Evolutionary conservation across 495 filamentous ascomycete genomes (phyloP), one percentile per base, ranked within the genome.

Genomic region (Glutinoglossum americanum): DNA sequence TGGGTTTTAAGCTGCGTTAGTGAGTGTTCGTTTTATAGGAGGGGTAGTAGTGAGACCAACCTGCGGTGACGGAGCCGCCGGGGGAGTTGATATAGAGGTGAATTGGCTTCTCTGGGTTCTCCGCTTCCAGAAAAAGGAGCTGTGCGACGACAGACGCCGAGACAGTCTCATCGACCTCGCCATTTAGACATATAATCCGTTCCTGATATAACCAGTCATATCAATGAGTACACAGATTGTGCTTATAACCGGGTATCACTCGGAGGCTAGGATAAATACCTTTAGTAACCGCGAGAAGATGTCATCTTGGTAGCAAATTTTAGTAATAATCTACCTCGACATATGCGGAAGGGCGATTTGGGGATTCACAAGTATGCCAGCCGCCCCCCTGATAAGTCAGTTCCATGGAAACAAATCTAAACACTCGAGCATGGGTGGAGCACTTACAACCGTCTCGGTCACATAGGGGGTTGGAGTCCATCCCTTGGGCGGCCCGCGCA

Each of bases 51-150:
- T 30, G 33, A 26, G 19, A 33, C 25, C 35, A 35, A 78, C 75
- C 82, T 0, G 87, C 89, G 56, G 90, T 96, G 41, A 98, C 92
- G n/a, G 83, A 87, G 33, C 92, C 92, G 30, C 92, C 92, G 2
- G 93, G 93, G 0, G 87, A 90, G 70, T 98, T 93, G 70, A 98
- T 97, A 70, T 98, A 98, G 62, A 98, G 84, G 58, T 85, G 88
- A 58, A 98, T 96, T 30, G 88, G 81, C 67, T 94, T 95, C 60
- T 88, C 73, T 6, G 90, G 92, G 70, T 86, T 86, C 64, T 96
- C 92, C 61, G 92, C 92, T 78, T 98, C 92, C 66, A 97, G 88
- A 77, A 89, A 97, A 60, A 98, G 84, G 59, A 98, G 81, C 66
- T 98, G 92, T 1, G 92, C 87, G 25, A 96, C 90, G 62, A 95